Percentiles rank a stretch among this genome's conserved stretches.
These are phyloP conservation scores for Lepidium didymum DNA, from an alignment of 345 rosid species.

Conservation along the genomic window DNA sequence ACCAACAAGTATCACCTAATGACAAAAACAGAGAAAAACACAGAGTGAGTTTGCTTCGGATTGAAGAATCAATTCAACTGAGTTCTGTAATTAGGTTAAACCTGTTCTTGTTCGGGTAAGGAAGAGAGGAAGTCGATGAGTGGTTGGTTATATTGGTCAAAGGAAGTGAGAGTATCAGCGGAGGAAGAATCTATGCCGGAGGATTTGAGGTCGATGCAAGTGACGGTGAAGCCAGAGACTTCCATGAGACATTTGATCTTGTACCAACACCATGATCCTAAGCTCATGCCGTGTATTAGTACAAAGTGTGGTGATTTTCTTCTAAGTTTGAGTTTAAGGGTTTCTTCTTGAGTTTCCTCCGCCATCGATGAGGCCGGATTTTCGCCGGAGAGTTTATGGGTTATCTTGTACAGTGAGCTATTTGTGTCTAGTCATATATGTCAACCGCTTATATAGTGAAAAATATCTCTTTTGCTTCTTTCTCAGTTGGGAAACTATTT, in stretches of 20 bases:
- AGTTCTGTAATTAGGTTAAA: not conserved
- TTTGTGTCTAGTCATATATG: constrained; percentile 4
- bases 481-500: not conserved
- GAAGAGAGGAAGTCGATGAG: constrained; percentile 56
- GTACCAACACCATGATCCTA: constrained; percentile 98
- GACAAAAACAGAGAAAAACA: not conserved
- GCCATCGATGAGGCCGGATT: constrained; percentile 24
- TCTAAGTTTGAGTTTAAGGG: not conserved
- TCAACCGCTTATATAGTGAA: constrained; percentile 21
- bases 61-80: not conserved
- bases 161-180: constrained; percentile 41
- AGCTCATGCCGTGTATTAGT: constrained; percentile 67
- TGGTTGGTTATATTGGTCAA: constrained; percentile 73
- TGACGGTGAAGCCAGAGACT: constrained; percentile 60
- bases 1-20: constrained; percentile 77
- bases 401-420: not conserved
- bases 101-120: constrained; percentile 58
- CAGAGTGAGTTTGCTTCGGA: constrained; percentile 13
- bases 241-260: constrained; percentile 69
- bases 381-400: not conserved
- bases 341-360: constrained; percentile 27
- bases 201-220: constrained; percentile 75
- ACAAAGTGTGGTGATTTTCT: constrained; percentile 51
- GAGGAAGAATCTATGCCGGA: constrained; percentile 54
- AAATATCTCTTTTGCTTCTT: not conserved